Base-by-base conservation (phyloP, 306 rosid species). In the Astragalus membranaceus region DNA sequence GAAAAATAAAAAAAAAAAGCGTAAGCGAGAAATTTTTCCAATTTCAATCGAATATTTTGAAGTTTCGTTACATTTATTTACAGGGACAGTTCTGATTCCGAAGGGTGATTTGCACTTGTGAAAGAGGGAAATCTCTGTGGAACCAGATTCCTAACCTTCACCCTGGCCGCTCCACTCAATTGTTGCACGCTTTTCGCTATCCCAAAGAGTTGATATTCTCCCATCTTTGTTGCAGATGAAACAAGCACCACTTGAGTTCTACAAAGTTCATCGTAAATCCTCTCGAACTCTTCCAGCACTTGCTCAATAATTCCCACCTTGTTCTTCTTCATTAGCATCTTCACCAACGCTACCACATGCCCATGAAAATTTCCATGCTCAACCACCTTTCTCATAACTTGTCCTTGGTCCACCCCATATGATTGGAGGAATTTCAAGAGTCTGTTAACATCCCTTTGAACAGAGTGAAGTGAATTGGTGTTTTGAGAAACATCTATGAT, bases 241-340 rank as follows among this genome's bases (percentile, higher is more conserved):
- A 85, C 84, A 81, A 83, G 71, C 1, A 89, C 91, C 67, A 83
- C 79, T 65, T 80, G 85, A 14, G 88, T 80, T 29, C 92, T 87
- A 70, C 77, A 84, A 33, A 89, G 50, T 48, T 86, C 84, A 20
- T 73, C 90, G 15, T 88, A 89, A 23, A 92, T 84, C 86, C 96
- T 88, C 82, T 67, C 79, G 35, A 89, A 88, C 69, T 88, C 96
- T 64, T 81, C 82, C 84, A 88, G 79, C 58, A 88, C 86, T 37
- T 83, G 47, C 32, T 49, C 60, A 62, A 88, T 64, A 67, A 88
- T 76, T 12, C 82, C 85, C 62, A 78, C 10, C 58, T 73, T 89
- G 10, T 77, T 77, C 81, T 82, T 92, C 84, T 75, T 84, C 23
- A 79, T 35, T 77, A 92, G 54, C 87, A 92, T 79, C 82, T 85